These are phyloP conservation scores for Fusarium guadeloupense DNA, from an alignment of 2,329 filamentous ascomycete species.

Conservation along the genomic window DNA sequence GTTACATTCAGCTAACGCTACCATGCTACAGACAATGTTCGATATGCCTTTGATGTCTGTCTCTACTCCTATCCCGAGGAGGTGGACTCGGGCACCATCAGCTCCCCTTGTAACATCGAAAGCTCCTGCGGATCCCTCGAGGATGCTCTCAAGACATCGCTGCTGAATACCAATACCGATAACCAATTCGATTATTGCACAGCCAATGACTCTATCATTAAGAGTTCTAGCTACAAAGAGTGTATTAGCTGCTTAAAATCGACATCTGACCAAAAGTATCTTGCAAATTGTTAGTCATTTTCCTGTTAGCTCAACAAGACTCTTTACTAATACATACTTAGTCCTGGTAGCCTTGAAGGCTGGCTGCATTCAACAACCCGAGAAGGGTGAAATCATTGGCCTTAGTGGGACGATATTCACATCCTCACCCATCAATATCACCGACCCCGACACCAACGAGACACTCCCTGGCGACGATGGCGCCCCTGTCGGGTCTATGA, in stretches of 20 bases:
- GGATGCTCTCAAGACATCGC: slow-evolving; percentile 47
- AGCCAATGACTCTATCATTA: slow-evolving; percentile 49
- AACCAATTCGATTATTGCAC: slow-evolving; percentile 54
- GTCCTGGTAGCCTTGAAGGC: slow-evolving; percentile 59
- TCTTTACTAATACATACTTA: slow-evolving; percentile 38
- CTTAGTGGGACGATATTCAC: slow-evolving; percentile 57
- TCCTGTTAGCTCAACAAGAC: background rate
- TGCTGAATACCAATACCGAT: slow-evolving; percentile 24
- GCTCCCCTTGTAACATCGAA: slow-evolving; percentile 56
- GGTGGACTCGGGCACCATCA: slow-evolving; percentile 42
- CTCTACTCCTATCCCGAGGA: slow-evolving; percentile 52
- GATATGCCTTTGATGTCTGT: slow-evolving; percentile 59
- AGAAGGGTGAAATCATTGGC: slow-evolving; percentile 50
- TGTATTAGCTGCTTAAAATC: slow-evolving; percentile 57
- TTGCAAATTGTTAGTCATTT: slow-evolving; percentile 60
- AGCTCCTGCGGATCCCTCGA: slow-evolving; percentile 54
- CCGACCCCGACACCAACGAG: slow-evolving; percentile 44
- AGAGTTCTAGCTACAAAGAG: slow-evolving; percentile 43
- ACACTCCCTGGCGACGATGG: slow-evolving; percentile 40
- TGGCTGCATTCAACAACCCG: slow-evolving; percentile 58
- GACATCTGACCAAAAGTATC: slow-evolving; percentile 52
- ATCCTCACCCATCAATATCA: slow-evolving; percentile 51
- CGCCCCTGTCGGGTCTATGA: slow-evolving; percentile 46
- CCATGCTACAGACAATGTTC: slow-evolving; percentile 56
- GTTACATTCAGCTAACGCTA: background rate